Conservation (phyloP, 2,329 filamentous ascomycete genomes). For the Knufia fluminis region DNA sequence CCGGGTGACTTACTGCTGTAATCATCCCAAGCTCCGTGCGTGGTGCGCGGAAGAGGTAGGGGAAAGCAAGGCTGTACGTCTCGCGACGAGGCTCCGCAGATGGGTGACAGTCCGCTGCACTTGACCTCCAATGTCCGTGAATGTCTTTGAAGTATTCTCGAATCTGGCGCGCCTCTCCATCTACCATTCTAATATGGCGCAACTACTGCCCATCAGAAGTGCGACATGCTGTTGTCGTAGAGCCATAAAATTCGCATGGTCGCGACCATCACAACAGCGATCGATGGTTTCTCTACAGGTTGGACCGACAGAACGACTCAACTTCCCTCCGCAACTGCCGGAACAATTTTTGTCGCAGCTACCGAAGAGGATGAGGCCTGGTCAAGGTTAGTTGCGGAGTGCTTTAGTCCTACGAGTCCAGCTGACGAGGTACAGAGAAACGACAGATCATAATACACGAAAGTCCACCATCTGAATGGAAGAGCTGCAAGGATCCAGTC, state of each 20-base stretch:
- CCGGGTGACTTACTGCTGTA: background rate
- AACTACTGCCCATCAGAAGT: slow-evolving; percentile 49
- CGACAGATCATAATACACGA: slow-evolving; percentile 49
- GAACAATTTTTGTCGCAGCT: slow-evolving; percentile 35
- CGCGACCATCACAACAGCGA: slow-evolving; percentile 39
- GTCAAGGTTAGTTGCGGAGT: slow-evolving; percentile 29
- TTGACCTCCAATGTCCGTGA: background rate
- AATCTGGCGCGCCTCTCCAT: too few relatives aligned
- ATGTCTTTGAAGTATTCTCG: too few relatives aligned
- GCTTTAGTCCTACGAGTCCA: too few relatives aligned
- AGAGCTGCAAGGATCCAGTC: slow-evolving; percentile 52
- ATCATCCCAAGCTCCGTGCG: too few relatives aligned
- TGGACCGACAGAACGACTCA: slow-evolving; percentile 31
- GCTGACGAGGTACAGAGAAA: slow-evolving; percentile 25
- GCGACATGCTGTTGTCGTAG: slow-evolving; percentile 63
- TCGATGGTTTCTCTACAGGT: slow-evolving; percentile 44
- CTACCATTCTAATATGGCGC: too few relatives aligned
- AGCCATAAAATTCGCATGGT: slow-evolving; percentile 50
- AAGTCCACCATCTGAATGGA: slow-evolving; percentile 28
- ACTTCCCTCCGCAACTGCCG: slow-evolving; percentile 35
- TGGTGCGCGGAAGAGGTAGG: too few relatives aligned
- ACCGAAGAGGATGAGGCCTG: slow-evolving; percentile 30
- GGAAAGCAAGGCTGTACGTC: background rate
- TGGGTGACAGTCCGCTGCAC: background rate
- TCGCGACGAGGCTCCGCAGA: background rate